Base-by-base conservation (phyloP, 2,329 filamentous ascomycete genomes). In the Fusarium phyllophilum region DNA sequence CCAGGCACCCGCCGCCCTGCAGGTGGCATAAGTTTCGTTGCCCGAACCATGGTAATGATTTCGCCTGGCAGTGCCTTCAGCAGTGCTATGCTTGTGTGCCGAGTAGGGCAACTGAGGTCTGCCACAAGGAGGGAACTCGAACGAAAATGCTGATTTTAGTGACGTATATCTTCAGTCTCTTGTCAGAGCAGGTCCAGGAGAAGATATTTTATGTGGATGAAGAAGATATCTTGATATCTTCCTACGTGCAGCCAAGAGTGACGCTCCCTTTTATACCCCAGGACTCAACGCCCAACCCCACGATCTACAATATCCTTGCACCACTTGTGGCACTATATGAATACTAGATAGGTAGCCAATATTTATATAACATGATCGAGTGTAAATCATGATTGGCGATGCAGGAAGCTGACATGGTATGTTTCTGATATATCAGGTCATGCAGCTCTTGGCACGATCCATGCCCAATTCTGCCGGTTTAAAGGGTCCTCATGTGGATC, bases 391-490 rank as follows among this genome's bases (percentile, higher is more conserved):
- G 13, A 56, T 48, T 41, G 58, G 39, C 18, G 26, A 49, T n/a
- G 22, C 22, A 39, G 34, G 15, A 33, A 24, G 54, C 26, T 24
- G 26, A 56, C 46, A 51, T 63, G 17, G 45, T 45, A 42, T 54
- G 55, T 74, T 72, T 68, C 54, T 72, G 36, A 61, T 63, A 51
- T 49, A 66, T 63, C 73, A 66, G 60, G 46, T 73, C 56, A 68
- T 54, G 29, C 45, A 41, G 65, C 60, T 66, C 70, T 70, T 74
- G 68, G 70, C 73, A 58, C 54, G 57, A 67, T 75, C 52, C 66
- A 62, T 67, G 36, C 62, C 34, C 44, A 49, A 58, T 41, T 44
- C 39, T 54, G 60, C 66, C n/a, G 29, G 33, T 26, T 31, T 10
- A 18, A 38, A 60, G 48, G 39, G 36, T 33, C 45, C 42, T 36